phyloP scores from a whole-genome alignment of 768 basidiomycete genomes.

The Lyophyllum shimeji region DNA sequence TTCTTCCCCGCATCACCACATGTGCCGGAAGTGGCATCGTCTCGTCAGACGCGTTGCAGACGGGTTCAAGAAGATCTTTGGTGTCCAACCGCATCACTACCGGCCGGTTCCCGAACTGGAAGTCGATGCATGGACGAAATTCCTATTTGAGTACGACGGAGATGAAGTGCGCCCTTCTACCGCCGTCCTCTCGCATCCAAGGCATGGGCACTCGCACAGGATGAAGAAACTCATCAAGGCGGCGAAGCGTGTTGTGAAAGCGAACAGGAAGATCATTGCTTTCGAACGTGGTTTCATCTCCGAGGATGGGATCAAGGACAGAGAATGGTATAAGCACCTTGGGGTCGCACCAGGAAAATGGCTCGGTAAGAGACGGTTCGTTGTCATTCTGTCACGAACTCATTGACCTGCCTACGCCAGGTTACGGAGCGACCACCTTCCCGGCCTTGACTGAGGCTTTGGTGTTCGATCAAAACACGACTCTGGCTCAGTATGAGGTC shows the following conservation, averaged over 20 bases:
- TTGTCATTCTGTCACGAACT: background rate
- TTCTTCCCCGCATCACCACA: slow-evolving; percentile 24
- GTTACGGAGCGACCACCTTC: slow-evolving; percentile 83
- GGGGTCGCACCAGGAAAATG: slow-evolving; percentile 87
- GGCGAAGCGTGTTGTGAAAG: slow-evolving; percentile 53
- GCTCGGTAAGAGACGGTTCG: slow-evolving; percentile 51
- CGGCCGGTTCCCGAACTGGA: slow-evolving; percentile 1
- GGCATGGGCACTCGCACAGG: slow-evolving; percentile 3
- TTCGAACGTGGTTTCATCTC: slow-evolving; percentile 85
- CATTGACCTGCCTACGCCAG: slow-evolving; percentile 32
- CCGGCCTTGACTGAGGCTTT: slow-evolving; percentile 81
- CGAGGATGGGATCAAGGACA: slow-evolving; percentile 70
- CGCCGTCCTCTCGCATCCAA: slow-evolving; percentile 3
- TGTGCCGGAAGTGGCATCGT: slow-evolving; percentile 22
- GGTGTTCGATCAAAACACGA: slow-evolving; percentile 62
- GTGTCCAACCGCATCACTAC: slow-evolving; percentile 30
- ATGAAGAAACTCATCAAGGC: slow-evolving; percentile 50
- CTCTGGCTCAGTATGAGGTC: slow-evolving; percentile 60
- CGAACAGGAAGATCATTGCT: slow-evolving; percentile 63
- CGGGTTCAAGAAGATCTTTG: slow-evolving; percentile 38
- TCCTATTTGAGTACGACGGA: slow-evolving; percentile 24
- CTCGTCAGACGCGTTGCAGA: slow-evolving; percentile 24
- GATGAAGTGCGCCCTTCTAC: slow-evolving; percentile 9
- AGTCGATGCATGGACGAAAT: slow-evolving; percentile 31
- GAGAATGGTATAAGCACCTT: slow-evolving; percentile 86